phyloP scores from a whole-genome alignment of 1,284 basidiomycete species.

The Cutaneotrichosporon cyanovorans region DNA sequence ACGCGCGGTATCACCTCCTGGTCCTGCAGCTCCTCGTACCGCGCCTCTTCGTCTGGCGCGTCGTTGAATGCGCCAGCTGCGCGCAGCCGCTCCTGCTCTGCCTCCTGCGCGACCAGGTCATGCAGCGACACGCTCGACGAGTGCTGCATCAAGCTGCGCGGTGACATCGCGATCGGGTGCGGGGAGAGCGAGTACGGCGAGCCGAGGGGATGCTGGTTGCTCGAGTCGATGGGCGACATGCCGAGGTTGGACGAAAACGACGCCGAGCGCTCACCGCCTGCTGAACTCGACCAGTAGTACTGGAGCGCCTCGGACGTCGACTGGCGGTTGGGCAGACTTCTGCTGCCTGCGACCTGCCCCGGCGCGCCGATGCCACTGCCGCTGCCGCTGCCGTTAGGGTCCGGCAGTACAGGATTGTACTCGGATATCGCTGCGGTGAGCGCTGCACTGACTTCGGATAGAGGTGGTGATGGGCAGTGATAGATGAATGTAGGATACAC shows the following conservation, averaged over 20 bases:
- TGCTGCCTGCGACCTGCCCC: neutral
- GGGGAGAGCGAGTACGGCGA: constrained; percentile 19
- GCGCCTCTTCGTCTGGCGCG: neutral
- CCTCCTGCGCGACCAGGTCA: constrained; percentile 8
- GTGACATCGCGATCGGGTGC: neutral
- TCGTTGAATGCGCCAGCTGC: neutral
- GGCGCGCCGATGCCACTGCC: too few relatives aligned
- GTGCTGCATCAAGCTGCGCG: neutral
- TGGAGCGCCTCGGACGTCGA: constrained; percentile 37
- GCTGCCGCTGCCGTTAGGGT: neutral
- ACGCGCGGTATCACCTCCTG: neutral
- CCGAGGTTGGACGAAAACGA: constrained; percentile 31
- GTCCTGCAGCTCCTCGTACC: neutral
- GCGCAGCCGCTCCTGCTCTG: neutral
- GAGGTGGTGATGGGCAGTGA: neutral
- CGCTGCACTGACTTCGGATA: neutral
- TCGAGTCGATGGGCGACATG: constrained; percentile 13
- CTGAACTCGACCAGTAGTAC: constrained; percentile 38
- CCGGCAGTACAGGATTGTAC: constrained; percentile 1
- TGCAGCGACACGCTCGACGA: constrained; percentile 4
- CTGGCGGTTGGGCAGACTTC: constrained; percentile 11
- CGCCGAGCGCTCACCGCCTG: constrained; percentile 38
- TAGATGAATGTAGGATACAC: neutral
- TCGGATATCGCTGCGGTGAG: constrained; percentile 13
- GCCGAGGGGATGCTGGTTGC: constrained; percentile 1